Evolutionary conservation across 225 moss, liverwort and hornwort species (phyloP), one percentile per base, ranked within the genome.

Genomic region (Takakia lepidozioides): DNA sequence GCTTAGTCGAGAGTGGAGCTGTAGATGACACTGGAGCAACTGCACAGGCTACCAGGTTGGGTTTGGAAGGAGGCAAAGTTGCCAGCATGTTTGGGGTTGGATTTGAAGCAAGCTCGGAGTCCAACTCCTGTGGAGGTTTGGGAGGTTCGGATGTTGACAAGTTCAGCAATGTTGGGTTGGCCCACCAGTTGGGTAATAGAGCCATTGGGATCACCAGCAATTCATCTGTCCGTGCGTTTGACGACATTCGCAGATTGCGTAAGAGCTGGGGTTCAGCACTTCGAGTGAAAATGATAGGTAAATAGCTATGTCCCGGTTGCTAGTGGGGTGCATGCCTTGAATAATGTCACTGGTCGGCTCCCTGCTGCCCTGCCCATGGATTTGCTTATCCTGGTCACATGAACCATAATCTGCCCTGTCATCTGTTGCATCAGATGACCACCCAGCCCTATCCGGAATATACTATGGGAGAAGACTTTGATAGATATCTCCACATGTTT

Each of bases 191-290:
- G 8, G 70, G 60, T 22, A 38, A 55, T 37, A n/a, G n/a, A n/a
- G n/a, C n/a, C n/a, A n/a, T n/a, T n/a, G n/a, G n/a, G n/a, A n/a
- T n/a, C n/a, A n/a, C n/a, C n/a, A n/a, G n/a, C n/a, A 79, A 74
- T 59, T 74, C 79, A 27, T 79, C 79, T 22, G 70, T 79, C 17
- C 79, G 74, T 59, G 74, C 79, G 14, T 79, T 79, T 60, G 79
- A 79, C 50, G 79, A 79, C 35, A 79, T 79, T 3, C 79, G 79
- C 25, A 74, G 50, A 56, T 50, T 93, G 61, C 65, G 93, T 17
- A 86, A 73, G 63, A 93, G 93, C 57, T 93, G 93, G 88, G 93
- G 93, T 10, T 88, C 86, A 58, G 88, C 93, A 10, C 61, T 88
- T 22, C 73, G 88, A 25, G 78, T 88, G 22, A 88, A 82, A 66